Base-by-base conservation (phyloP, 768 basidiomycete species). In the Thelephora ganbajun region DNA sequence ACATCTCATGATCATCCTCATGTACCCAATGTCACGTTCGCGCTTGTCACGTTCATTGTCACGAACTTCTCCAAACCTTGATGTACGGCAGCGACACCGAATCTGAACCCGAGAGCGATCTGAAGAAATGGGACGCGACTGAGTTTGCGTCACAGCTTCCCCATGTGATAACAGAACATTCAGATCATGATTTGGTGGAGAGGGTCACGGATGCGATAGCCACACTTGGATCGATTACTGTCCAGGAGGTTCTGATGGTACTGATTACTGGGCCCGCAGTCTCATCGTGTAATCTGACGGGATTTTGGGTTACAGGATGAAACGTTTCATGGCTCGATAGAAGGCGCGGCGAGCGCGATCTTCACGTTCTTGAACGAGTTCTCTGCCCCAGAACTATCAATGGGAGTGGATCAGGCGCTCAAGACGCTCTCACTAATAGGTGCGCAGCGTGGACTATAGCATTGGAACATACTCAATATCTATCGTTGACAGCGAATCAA, bases 71-170 rank as follows among this genome's bases (percentile, higher is more conserved):
- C 26, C 26, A 30, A 30, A 30, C 26, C 26, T 30, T 9, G 39
- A 64, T 63, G 64, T 65, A 60, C 45, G 52, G 56, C 53, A 77
- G 72, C 59, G 74, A 76, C 45, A 78, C 79, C 14, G 80, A 81
- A 53, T 72, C 74, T 30, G 77, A 71, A 45, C 56, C 69, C 9
- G 68, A 72, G 33, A 22, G 34, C 39, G 54, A 33, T 1, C 22
- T 47, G 16, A 19, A 20, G 1, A 49, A 33, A 2, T 53, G 50
- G 50, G 51, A 50, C 20, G 46, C 46, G 4, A 37, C 47, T 5
- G 54, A 55, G 20, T 53, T 50, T 13, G 35, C 46, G 43, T 45
- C 53, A 47, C 33, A 46, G 23, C 26, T 41, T 14, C 22, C 35
- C 35, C 50, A 36, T 13, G 33, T 26, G 20, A 18, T 6, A 5